Conservation (phyloP, 495 filamentous ascomycete species). For the Aspergillus carlsbadensis region DNA sequence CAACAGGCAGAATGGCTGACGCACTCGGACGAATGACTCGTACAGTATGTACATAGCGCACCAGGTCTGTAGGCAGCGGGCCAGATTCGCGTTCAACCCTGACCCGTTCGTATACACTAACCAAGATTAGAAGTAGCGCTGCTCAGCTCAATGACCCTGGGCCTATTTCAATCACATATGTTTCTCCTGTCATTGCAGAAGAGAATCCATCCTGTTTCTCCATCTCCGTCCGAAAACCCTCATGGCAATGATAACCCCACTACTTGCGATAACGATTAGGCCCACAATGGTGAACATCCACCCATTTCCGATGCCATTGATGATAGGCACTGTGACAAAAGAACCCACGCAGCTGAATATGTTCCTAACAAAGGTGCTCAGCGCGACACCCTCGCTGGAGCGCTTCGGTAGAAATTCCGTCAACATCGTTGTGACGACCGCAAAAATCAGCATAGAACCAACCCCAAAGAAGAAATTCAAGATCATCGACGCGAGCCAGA, state of each 20-base stretch:
- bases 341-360: slow-evolving; percentile 79
- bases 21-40: no score
- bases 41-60: no score
- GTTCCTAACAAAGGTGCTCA: slow-evolving; percentile 77
- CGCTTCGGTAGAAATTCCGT: slow-evolving; percentile 86
- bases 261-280: slow-evolving; percentile 55
- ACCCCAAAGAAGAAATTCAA: slow-evolving; percentile 88
- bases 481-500: slow-evolving; percentile 65
- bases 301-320: slow-evolving; percentile 79
- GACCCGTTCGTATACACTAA: no score
- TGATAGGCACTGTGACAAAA: slow-evolving; percentile 72
- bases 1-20: no score
- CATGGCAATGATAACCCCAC: slow-evolving; percentile 64
- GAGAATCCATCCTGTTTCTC: slow-evolving; percentile 66
- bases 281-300: slow-evolving; percentile 86
- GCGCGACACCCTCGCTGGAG: slow-evolving; percentile 74
- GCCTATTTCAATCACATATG: no score
- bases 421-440: slow-evolving; percentile 74
- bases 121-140: no score
- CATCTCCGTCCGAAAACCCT: slow-evolving; percentile 62
- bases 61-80: no score
- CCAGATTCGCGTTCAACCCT: no score
- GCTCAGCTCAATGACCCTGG: no score
- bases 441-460: slow-evolving; percentile 87
- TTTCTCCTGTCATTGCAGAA: slow-evolving; percentile 21